Evolutionary conservation across 345 rosid genomes (phyloP).

Genomic region (Acer campestre): DNA sequence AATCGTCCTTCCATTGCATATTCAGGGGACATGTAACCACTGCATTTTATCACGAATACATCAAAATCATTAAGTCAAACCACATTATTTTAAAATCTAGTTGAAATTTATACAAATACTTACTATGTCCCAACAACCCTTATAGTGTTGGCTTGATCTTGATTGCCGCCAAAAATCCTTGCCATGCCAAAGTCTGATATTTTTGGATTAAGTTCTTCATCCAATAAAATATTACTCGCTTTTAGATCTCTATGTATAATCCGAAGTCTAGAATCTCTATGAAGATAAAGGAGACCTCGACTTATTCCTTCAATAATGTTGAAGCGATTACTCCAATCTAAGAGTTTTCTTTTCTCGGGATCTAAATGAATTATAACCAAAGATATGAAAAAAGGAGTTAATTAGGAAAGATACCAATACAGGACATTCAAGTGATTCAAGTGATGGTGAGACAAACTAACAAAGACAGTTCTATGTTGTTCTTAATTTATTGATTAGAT

Average conservation of each 20-base stretch:
- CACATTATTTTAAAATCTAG: background rate
- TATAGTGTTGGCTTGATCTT: constrained; percentile 2
- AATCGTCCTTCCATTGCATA: background rate
- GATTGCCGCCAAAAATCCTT: constrained; percentile 18
- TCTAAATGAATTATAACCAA: background rate
- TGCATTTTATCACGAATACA: background rate
- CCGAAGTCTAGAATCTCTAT: background rate
- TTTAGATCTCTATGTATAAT: background rate
- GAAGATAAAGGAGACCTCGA: background rate
- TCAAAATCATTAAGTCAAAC: background rate
- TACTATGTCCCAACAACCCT: background rate
- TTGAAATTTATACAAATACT: background rate
- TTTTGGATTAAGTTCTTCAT: constrained; percentile 12
- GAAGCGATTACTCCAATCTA: background rate
- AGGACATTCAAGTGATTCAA: no score
- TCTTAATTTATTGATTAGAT: no score
- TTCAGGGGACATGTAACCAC: background rate
- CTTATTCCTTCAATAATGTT: background rate
- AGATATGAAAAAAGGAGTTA: background rate
- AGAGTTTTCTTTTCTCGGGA: background rate
- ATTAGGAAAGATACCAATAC: background rate
- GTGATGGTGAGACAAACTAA: background rate
- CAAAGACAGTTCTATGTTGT: no score
- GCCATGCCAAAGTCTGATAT: constrained; percentile 36
- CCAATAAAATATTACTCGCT: background rate